Evolutionary conservation across 345 rosid species (phyloP).

Genomic region (Mangifera indica): DNA sequence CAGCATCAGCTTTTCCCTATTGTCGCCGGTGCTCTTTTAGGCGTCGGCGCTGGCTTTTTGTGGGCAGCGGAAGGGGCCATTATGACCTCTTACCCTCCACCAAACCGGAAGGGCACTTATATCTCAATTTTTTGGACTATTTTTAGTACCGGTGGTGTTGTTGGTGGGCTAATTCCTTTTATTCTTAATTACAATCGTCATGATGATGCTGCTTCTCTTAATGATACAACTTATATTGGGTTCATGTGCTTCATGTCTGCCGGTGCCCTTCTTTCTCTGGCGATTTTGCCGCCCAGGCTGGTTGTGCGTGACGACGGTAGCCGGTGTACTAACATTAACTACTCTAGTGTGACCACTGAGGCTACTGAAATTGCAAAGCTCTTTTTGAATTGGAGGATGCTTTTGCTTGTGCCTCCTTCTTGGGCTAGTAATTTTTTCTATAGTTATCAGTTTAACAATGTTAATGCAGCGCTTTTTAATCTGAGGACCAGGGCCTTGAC

Average conservation of each 20-base stretch:
- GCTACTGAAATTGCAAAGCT: constrained; percentile 38
- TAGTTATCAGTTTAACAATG: constrained; percentile 78
- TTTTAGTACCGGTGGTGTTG: constrained; percentile 74
- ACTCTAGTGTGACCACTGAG: constrained; percentile 47
- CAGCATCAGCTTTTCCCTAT: constrained; percentile 47
- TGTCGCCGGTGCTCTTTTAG: constrained; percentile 57
- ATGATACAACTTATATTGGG: constrained; percentile 61
- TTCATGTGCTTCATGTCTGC: constrained; percentile 82
- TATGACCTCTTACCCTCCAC: constrained; percentile 89
- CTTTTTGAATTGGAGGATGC: constrained; percentile 65
- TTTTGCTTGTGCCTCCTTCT: constrained; percentile 70
- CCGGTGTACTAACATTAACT: constrained; percentile 48
- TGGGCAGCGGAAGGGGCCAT: constrained; percentile 97
- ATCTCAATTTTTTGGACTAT: constrained; percentile 75
- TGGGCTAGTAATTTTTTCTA: constrained; percentile 94
- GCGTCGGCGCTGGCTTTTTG: constrained; percentile 82
- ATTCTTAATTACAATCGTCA: constrained; percentile 54
- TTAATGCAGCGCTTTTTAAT: constrained; percentile 58
- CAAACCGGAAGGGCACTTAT: constrained; percentile 71
- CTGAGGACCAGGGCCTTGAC: constrained; percentile 80
- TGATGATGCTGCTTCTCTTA: constrained; percentile 53
- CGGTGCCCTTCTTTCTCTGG: constrained; percentile 54
- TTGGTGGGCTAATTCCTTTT: constrained; percentile 70
- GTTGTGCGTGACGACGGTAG: constrained; percentile 65
- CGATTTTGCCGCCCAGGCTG: constrained; percentile 46